Evolutionary conservation across 208 protist genomes (phyloP), one percentile per base, ranked within the genome.

Genomic region (Trypanosoma conorhini): DNA sequence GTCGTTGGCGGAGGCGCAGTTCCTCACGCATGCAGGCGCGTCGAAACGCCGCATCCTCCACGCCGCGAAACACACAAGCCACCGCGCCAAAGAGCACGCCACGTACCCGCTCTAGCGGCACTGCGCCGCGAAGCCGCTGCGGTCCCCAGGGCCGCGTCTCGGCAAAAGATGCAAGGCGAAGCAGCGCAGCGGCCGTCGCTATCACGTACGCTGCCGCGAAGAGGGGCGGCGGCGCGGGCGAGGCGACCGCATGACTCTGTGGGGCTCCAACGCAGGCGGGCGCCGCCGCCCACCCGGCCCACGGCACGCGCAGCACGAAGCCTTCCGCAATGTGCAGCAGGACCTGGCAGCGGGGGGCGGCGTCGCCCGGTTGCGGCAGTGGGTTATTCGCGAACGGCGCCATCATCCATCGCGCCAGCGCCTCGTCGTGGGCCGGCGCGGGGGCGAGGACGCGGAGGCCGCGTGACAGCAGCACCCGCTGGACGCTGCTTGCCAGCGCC

Each of bases 41-140:
- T 31, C 62, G 58, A 65, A 57, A 72, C 35, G 64, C 58, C 3
- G 58, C 42, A 22, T 42, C 58, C 2, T 72, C 57, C 0, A 44
- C 24, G 4, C 56, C 57, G 15, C 44, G 67, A 33, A 65, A 72
- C 1, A 55, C 42, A 63, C 19, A 33, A 0, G 15, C 26, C 19
- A 72, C 26, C 30, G 65, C 12, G 21, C 67, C 67, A 72, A 72
- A 72, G 21, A 72, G 24, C 12, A 65, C 15, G 3, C 9, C 40
- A 50, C 54, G 58, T 30, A 72, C 13, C 9, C 52, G 24, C 5
- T 48, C 15, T 21, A 42, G 52, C n/a, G 19, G 5, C 24, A 56
- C 30, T n/a, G 24, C 22, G 15, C 17, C 15, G 8, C 1, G 42
- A 46, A 46, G 42, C 42, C 17, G 13, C 9, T 46, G 13, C 9